A percentile compares a stretch with the other conserved stretches of the same genome.
Evolutionary conservation across 169 alveolate genomes (phyloP).

Genomic region (Plasmodium vinckei): DNA sequence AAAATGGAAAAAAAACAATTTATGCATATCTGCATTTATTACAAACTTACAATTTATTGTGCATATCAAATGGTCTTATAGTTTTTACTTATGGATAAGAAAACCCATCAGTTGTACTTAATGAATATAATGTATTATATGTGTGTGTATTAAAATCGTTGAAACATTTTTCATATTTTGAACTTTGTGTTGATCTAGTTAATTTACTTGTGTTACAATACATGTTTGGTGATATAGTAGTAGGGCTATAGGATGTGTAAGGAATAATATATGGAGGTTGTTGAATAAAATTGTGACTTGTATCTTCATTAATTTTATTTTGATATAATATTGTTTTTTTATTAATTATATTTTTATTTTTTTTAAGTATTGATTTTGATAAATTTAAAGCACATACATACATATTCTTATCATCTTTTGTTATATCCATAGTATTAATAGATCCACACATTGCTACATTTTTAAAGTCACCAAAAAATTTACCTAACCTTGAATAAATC

Average conservation of each 20-base stretch:
- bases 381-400: constrained; percentile 39
- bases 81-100: constrained; percentile 4
- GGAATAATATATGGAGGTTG: constrained; percentile 15
- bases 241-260: constrained; percentile 10
- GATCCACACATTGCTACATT: constrained; percentile 64
- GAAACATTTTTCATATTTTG: constrained; percentile 15
- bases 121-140: constrained; percentile 28
- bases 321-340: constrained; percentile 4
- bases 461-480: constrained; percentile 35
- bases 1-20: too few relatives aligned
- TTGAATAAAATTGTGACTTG: background rate
- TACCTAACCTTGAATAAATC: constrained; percentile 74
- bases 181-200: constrained; percentile 18
- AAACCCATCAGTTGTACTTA: constrained; percentile 28
- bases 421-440: constrained; percentile 44
- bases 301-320: constrained; percentile 9
- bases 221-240: constrained; percentile 8
- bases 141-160: constrained; percentile 2
- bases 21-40: too few relatives aligned
- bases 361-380: constrained; percentile 51
- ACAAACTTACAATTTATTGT: too few relatives aligned
- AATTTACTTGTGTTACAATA: constrained; percentile 2
- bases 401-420: constrained; percentile 27
- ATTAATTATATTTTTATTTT: constrained; percentile 18
- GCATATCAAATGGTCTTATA: too few relatives aligned